Conservation (phyloP, 2,329 filamentous ascomycete genomes). For the Pseudogymnoascus sp. region DNA sequence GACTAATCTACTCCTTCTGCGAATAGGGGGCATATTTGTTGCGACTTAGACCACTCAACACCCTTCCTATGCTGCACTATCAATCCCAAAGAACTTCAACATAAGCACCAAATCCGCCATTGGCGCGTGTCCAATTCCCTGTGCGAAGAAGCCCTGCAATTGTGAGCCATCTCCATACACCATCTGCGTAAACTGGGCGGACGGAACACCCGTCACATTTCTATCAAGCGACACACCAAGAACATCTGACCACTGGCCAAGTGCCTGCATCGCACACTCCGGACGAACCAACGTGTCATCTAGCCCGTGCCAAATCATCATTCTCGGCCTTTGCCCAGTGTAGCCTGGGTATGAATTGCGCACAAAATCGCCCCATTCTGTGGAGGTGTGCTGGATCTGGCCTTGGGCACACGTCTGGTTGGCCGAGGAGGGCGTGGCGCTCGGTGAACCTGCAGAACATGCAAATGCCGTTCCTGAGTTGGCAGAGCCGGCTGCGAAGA, state of each 20-base stretch:
- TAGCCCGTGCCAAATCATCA: constrained; percentile 32
- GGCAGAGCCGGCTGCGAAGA: constrained; percentile 35
- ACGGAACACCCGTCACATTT: constrained; percentile 24
- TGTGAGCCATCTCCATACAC: constrained; percentile 28
- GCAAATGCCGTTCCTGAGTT: constrained; percentile 31
- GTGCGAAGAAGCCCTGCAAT: constrained; percentile 26
- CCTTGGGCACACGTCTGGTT: constrained; percentile 42
- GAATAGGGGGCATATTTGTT: too few relatives aligned
- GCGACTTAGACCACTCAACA: too few relatives aligned
- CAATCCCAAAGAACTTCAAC: background rate
- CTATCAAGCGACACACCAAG: constrained; percentile 28
- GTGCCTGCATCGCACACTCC: constrained; percentile 33
- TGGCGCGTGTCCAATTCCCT: constrained; percentile 26
- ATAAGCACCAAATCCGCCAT: constrained; percentile 10
- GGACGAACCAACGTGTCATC: constrained; percentile 31
- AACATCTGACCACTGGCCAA: constrained; percentile 41
- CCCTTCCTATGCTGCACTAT: too few relatives aligned
- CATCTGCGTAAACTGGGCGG: constrained; percentile 25
- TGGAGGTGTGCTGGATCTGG: constrained; percentile 20
- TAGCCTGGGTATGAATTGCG: constrained; percentile 30
- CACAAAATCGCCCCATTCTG: constrained; percentile 41
- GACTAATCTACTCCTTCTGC: too few relatives aligned
- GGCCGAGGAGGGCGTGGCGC: constrained; percentile 39
- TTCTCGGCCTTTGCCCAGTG: constrained; percentile 31
- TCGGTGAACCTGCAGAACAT: constrained; percentile 33